Percentiles rank a stretch among this genome's conserved stretches.
phyloP scores from a whole-genome alignment of 1,284 basidiomycete species.

The Porodaedalea pini region DNA sequence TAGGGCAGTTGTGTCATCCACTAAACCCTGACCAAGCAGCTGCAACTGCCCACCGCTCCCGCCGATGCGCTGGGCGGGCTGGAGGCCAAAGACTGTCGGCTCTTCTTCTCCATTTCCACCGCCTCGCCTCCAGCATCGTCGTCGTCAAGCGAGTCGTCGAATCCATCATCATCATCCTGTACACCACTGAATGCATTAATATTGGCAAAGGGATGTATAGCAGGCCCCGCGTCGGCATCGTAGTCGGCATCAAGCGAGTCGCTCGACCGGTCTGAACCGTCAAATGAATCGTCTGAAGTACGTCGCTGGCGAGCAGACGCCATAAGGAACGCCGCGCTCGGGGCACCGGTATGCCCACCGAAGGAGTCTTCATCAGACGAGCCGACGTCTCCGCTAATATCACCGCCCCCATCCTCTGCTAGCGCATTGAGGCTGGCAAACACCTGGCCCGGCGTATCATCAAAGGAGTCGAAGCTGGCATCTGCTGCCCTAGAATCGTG shows the following conservation, averaged over 20 bases:
- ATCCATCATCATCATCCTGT: constrained; percentile 24
- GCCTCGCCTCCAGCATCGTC: constrained; percentile 30
- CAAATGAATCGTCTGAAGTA: constrained; percentile 49
- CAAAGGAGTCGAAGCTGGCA: constrained; percentile 15
- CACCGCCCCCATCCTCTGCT: constrained; percentile 24
- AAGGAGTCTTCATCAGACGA: constrained; percentile 43
- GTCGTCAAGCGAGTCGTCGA: constrained; percentile 31
- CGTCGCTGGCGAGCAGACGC: constrained; percentile 31
- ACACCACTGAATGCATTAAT: not conserved
- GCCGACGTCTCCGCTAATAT: constrained; percentile 34
- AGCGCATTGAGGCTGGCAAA: constrained; percentile 9
- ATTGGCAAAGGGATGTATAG: constrained; percentile 13
- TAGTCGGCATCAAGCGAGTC: constrained; percentile 48
- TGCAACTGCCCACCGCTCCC: constrained; percentile 35
- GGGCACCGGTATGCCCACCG: constrained; percentile 47
- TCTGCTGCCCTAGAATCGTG: constrained; percentile 22
- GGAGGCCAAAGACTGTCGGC: constrained; percentile 62
- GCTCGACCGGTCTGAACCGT: constrained; percentile 44
- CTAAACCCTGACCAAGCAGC: constrained; percentile 55
- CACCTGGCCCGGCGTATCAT: constrained; percentile 11
- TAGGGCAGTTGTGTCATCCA: constrained; percentile 54
- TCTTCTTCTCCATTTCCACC: constrained; percentile 45
- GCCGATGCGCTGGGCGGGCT: constrained; percentile 42
- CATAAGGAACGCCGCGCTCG: constrained; percentile 59
- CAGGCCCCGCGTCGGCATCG: not conserved